These are phyloP conservation scores for Gardenia jasminoides DNA, from an alignment of 257 asterid species.

Conservation along the genomic window DNA sequence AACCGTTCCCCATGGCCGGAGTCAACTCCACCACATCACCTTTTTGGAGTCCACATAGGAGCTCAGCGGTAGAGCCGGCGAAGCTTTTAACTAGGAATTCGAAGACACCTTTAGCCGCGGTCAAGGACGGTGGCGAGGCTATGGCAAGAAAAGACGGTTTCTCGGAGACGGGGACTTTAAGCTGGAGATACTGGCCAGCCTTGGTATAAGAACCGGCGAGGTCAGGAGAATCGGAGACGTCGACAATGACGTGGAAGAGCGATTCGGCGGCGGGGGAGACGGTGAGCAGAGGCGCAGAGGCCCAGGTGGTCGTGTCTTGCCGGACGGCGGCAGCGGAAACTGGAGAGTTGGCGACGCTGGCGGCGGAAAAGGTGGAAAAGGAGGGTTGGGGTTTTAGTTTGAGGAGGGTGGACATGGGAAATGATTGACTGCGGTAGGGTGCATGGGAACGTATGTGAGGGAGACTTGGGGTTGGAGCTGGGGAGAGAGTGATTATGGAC, in stretches of 20 bases:
- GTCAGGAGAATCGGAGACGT: constrained; percentile 77
- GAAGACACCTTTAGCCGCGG: constrained; percentile 58
- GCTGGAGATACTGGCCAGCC: constrained; percentile 82
- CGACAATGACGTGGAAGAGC: constrained; percentile 56
- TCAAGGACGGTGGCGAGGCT: constrained; percentile 80
- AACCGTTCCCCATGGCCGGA: constrained; percentile 76
- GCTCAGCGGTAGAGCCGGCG: constrained; percentile 82
- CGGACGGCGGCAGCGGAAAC: constrained; percentile 53
- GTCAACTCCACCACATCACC: constrained; percentile 83
- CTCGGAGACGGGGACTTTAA: constrained; percentile 50
- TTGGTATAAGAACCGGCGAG: constrained; percentile 59
- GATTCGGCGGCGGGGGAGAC: constrained; percentile 75
- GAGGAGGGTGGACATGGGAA: constrained; percentile 42
- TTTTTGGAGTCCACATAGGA: constrained; percentile 57
- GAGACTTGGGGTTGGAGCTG: constrained; percentile 34
- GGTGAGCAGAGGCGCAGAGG: constrained; percentile 47
- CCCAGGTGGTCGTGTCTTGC: constrained; percentile 51
- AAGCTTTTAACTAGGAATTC: constrained; percentile 72
- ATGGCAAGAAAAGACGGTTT: constrained; percentile 69
- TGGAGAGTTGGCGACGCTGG: constrained; percentile 28
- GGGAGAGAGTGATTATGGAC: constrained; percentile 36
- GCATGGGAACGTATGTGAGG: constrained; percentile 54
- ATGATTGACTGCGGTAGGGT: constrained; percentile 35
- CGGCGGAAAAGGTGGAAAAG: constrained; percentile 51
- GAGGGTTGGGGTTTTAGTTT: constrained; percentile 28